Base-by-base conservation (phyloP, 352 stramenopile species). In the Globisporangium spiculum region DNA sequence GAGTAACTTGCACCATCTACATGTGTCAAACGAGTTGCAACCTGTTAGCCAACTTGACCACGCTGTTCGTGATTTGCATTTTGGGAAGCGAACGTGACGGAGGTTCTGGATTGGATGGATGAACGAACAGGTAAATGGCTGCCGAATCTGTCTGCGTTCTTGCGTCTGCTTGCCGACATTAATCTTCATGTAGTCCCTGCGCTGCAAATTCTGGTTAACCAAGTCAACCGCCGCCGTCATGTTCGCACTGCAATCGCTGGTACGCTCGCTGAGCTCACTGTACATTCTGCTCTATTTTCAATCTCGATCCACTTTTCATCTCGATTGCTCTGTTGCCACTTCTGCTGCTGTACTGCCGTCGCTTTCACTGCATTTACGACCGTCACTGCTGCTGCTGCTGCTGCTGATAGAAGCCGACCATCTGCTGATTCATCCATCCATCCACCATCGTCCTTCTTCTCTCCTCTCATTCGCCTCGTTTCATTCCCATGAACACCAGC, bases 1-100 rank as follows among this genome's bases (percentile, higher is more conserved):
- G 88, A 86, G 88, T 96, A 84, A 96, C 88, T 89, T 96, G 88
- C 81, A 93, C 86, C 88, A 96, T 96, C 86, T 94, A 83, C 60
- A 72, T 14, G 24, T 8, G 16, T 3, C 76, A 71, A 38, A 52
- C 24, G 54, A 58, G 62, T 20, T 18, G 38, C 20, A 61, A 20
- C 18, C 4, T 8, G 44, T 67, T 58, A 57, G 65, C 57, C 26
- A 36, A 32, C 12, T 5, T 65, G 56, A 32, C 22, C n/a, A 18
- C n/a, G 7, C 20, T n/a, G 6, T 16, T 8, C n/a, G 56, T 14
- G 18, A 8, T n/a, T 10, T 38, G 27, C 22, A 22, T 16, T 24
- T 26, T 1, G 7, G 44, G 7, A 20, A 50, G 32, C 3, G 30
- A 46, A 36, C 0, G 5, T 50, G 32, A 41, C 2, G 26, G 18